These are phyloP conservation scores for Pseudopyrenochaeta lycopersici DNA, from an alignment of 2,329 filamentous ascomycete genomes.

Conservation along the genomic window DNA sequence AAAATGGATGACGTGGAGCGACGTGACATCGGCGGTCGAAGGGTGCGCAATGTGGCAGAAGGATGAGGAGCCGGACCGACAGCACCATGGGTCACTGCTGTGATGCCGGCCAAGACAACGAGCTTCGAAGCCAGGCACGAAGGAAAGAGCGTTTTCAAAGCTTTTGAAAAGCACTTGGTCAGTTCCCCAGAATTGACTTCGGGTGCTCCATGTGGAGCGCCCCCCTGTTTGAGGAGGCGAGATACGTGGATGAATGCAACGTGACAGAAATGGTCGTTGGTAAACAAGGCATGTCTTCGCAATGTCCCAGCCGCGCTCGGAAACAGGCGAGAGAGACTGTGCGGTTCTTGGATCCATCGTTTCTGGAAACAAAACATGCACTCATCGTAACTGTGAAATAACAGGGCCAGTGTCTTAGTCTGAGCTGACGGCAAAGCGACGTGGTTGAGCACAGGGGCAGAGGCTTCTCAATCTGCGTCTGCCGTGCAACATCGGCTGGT, in stretches of 20 bases:
- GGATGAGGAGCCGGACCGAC: not conserved
- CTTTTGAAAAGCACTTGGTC: not conserved
- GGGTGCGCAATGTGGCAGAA: not conserved
- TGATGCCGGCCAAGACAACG: not conserved
- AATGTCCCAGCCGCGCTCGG: not conserved
- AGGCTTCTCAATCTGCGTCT: not conserved
- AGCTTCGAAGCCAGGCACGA: not conserved
- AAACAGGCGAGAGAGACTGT: not conserved
- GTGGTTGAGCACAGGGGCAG: not conserved
- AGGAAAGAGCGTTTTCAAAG: not conserved
- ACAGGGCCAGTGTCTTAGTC: not conserved
- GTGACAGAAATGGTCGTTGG: not conserved
- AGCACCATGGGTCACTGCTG: not conserved
- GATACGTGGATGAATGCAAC: not conserved
- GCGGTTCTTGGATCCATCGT: not conserved
- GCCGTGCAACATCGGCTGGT: conserved; percentile 1
- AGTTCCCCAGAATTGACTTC: not conserved
- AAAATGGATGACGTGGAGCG: not conserved
- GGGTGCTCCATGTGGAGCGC: conserved; percentile 1
- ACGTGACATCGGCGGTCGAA: not conserved
- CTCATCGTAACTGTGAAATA: not conserved
- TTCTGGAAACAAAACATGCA: not conserved
- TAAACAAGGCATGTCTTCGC: not conserved
- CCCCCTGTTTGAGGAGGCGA: conserved; percentile 8
- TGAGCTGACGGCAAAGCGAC: not conserved